Base-by-base conservation (phyloP, 2,329 filamentous ascomycete genomes). In the Curvularia eragrostidis region DNA sequence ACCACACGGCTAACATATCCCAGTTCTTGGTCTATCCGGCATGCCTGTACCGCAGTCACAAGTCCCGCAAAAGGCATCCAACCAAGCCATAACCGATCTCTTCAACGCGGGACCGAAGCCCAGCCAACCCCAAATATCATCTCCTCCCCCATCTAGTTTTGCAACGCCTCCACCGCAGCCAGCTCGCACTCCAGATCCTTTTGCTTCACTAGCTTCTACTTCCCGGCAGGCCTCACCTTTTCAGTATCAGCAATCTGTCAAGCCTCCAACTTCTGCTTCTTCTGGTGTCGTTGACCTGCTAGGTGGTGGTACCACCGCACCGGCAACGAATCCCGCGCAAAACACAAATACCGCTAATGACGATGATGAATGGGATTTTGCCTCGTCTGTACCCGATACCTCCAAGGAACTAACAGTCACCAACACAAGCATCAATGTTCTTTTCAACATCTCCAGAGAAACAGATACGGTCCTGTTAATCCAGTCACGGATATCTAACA, bases 311-410 rank as follows among this genome's bases (percentile, higher is more conserved):
- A 52, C 62, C 21, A 23, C 70, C 38, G 61, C 66, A 19, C 69
- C 72, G 7, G 61, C 66, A 10, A 70, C 71, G 13, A 72, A 57
- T 21, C 50, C 70, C 10, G 62, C 70, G 32, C 70, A 72, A 50
- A 70, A 61, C 42, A 73, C 56, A 41, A 64, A 74, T 6, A 66
- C 75, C 49, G 87, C 91, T 44, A 93, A 97, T 52, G 94, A 97
- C 65, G 94, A 97, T 49, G 94, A 98, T 63, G 94, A 98, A 71
- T 98, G 94, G 93, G 90, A 87, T 23, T 98, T 98, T 75, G 87
- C 91, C 3, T 98, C 94, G 0, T 89, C 94, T 0, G 82, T 97
- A 13, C 94, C 94, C 3, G 83, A 86, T 59, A 83, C 86, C 32
- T 87, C 88, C 49, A 86, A 91, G 64, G 85, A 86, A 47, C 80